These are phyloP conservation scores for Calonectria ilicicola DNA, from an alignment of 2,329 filamentous ascomycete species.

Conservation along the genomic window DNA sequence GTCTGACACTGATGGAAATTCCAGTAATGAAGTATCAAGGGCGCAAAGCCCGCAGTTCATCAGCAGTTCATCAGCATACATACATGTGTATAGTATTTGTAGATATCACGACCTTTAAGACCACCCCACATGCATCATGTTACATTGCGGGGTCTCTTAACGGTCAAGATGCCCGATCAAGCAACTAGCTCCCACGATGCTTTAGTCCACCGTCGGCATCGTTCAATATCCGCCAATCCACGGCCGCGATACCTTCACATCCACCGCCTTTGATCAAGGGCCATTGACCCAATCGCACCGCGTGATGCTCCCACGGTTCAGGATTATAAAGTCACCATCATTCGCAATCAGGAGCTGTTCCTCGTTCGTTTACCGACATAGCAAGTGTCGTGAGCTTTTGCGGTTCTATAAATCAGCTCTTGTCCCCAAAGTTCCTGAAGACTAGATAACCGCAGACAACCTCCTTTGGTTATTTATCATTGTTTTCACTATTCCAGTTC, in stretches of 20 bases:
- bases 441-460: background rate
- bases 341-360: background rate
- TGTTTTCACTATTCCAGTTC: background rate
- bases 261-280: slow-evolving; percentile 29
- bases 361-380: slow-evolving; percentile 19
- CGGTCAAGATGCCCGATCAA: slow-evolving; percentile 38
- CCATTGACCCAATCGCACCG: slow-evolving; percentile 24
- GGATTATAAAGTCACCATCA: slow-evolving; percentile 21
- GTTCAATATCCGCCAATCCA: slow-evolving; percentile 39
- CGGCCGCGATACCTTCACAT: slow-evolving; percentile 26
- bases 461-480: background rate
- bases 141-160: slow-evolving; percentile 27
- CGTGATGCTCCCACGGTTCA: slow-evolving; percentile 9
- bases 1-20: too few relatives aligned
- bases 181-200: slow-evolving; percentile 27
- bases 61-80: slow-evolving; percentile 23
- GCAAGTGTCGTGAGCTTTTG: background rate
- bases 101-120: slow-evolving; percentile 11
- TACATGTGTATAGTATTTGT: slow-evolving; percentile 8
- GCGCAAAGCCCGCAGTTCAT: background rate
- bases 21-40: background rate
- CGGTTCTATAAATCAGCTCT: slow-evolving; percentile 8
- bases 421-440: background rate
- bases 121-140: slow-evolving; percentile 25
- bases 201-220: slow-evolving; percentile 23